Percentiles rank a stretch among this genome's conserved stretches.
Conservation (phyloP, 805 yeast genomes). For the Ogataea pilisensis region DNA sequence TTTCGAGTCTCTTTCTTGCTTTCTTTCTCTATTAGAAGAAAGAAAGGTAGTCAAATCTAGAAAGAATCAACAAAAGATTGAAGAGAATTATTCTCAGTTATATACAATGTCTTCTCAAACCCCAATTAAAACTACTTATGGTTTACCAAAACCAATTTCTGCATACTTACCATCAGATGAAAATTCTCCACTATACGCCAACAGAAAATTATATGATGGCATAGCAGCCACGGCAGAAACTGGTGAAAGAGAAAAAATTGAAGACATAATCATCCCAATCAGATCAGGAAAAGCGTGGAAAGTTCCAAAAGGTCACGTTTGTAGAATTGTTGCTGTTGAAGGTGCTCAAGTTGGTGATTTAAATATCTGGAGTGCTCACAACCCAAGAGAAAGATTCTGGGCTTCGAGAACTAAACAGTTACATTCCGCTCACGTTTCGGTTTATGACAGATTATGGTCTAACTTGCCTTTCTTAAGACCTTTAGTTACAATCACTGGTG, state of each 20-base stretch:
- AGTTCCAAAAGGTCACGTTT: conserved; percentile 56
- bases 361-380: conserved; percentile 58
- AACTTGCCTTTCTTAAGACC: conserved; percentile 64
- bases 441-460: conserved; percentile 62
- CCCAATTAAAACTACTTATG: conserved; percentile 19
- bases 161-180: conserved; percentile 52
- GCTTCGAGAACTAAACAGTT: conserved; percentile 66
- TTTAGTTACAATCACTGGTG: conserved; percentile 58
- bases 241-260: conserved; percentile 40
- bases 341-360: conserved; percentile 72
- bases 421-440: conserved; percentile 59
- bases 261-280: conserved; percentile 43
- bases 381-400: conserved; percentile 65
- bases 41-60: too few relatives aligned
- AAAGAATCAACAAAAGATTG: too few relatives aligned
- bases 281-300: conserved; percentile 60
- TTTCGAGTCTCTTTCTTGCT: too few relatives aligned
- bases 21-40: too few relatives aligned
- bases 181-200: conserved; percentile 49
- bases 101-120: conserved; percentile 19
- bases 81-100: too few relatives aligned
- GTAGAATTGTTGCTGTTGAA: conserved; percentile 58
- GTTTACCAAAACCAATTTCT: conserved; percentile 41
- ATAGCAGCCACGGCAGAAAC: conserved; percentile 34
- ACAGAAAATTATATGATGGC: conserved; percentile 41